Evolutionary conservation across 768 basidiomycete species (phyloP), one percentile per base, ranked within the genome.

Genomic region (Tulasnella sp.): DNA sequence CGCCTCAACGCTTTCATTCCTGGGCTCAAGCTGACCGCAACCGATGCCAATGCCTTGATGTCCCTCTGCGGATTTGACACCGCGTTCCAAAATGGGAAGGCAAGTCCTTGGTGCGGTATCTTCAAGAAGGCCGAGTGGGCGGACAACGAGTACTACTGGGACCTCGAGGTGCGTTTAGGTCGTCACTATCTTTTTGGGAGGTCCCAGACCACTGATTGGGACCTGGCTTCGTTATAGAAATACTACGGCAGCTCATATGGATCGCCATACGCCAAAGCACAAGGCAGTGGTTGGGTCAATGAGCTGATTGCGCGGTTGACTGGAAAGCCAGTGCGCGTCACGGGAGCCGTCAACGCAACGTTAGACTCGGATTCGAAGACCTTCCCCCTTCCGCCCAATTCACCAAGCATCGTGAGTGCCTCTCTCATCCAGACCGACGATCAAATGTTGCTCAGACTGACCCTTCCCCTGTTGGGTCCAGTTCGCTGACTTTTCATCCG

Each of bases 401-500:
- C 72, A 29, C 72, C 70, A 7, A 20, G 18, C 26, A 72, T 77
- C 48, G 77, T 72, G 37, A 42, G 77, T 44, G 18, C 26, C 9
- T 37, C 44, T 20, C 6, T 40, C 0, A n/a, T 55, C 32, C 20
- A 0, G 46, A 48, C 9, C 40, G 7, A 15, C 37, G 73, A 7
- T 74, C 16, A 1, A 4, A 0, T 23, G 6, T 6, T 18, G 15
- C 16, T 75, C 7, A 9, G 6, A 61, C 51, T 46, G 35, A 61
- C 61, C 7, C 37, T 20, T 37, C 46, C 37, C 44, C 1, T 13
- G 15, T 13, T 15, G 3, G 13, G 16, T 40, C 29, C 29, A 77
- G 77, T 80, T 80, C 61, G 79, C 75, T 2, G 79, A 80, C 72
- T 79, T 80, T 55, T 79, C 79, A 9, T 71, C 80, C 23, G 79